phyloP scores from a whole-genome alignment of 2,329 filamentous ascomycete genomes.

The Pseudogymnoascus sp. region DNA sequence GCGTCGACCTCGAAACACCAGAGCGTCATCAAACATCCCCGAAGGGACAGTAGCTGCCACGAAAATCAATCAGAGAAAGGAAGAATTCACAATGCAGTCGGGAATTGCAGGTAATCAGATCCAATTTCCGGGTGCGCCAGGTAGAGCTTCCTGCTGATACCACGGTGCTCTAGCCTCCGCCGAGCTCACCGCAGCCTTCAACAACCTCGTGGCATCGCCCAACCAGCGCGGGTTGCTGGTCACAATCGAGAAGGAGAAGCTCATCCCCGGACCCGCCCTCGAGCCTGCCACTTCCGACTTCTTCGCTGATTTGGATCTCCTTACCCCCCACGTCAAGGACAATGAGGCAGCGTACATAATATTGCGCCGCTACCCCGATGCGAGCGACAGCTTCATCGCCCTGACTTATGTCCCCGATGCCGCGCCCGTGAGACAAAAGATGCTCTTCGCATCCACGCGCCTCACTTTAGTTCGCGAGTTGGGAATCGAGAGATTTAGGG shows the following conservation, averaged over 20 bases:
- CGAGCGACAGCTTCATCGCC: conserved; percentile 50
- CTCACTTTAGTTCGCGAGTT: conserved; percentile 69
- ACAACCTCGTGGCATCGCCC: conserved; percentile 52
- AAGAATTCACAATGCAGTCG: conserved; percentile 57
- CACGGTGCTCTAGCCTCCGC: conserved; percentile 50
- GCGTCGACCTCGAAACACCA: conserved; percentile 1
- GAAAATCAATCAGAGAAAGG: conserved; percentile 3
- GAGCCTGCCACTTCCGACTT: conserved; percentile 49
- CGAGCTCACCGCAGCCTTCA: conserved; percentile 70
- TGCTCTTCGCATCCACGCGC: conserved; percentile 73
- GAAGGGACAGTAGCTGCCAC: background rate
- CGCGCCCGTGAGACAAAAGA: conserved; percentile 76
- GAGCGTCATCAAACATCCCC: background rate
- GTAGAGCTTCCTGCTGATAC: conserved; percentile 7
- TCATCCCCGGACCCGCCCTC: conserved; percentile 53
- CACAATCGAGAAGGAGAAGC: conserved; percentile 60
- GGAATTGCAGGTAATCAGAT: conserved; percentile 58
- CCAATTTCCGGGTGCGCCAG: background rate
- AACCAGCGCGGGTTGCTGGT: conserved; percentile 62
- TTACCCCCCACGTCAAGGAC: conserved; percentile 55
- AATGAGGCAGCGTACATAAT: conserved; percentile 66
- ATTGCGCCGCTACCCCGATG: conserved; percentile 55
- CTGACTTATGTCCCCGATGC: conserved; percentile 73
- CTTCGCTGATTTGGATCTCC: conserved; percentile 51
- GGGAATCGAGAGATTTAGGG: conserved; percentile 68